Evolutionary conservation across 768 basidiomycete species (phyloP), one percentile per base, ranked within the genome.

Genomic region (Punctularia strigosozonata): DNA sequence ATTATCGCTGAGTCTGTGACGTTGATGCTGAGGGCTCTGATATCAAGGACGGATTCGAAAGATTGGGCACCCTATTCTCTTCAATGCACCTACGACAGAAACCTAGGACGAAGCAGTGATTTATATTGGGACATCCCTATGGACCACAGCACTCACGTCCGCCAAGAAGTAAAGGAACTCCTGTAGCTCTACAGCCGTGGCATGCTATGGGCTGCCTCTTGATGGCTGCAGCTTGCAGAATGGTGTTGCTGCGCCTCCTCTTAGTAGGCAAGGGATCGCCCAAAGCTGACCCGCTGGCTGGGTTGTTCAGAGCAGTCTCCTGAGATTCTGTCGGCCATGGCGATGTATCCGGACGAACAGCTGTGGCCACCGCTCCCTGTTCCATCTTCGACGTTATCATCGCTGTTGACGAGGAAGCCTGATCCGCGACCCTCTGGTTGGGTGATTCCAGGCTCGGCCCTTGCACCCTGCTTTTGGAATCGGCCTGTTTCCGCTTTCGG

Each of bases 131-230:
- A 17, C 21, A 25, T 26, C 12, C 30, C 6, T 15, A 25, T 32
- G 8, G 25, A 22, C 15, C 33, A 6, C 36, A 39, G 4, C 19
- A 68, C 81, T 67, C 46, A 84, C 83, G 68, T 30, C 82, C 83
- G 41, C 80, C 80, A 52, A 77, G 64, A 38, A 84, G 72, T n/a
- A 86, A 63, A 5, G 83, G 83, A 12, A 85, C 82, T 49, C 81
- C 78, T 13, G 68, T 71, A 52, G 73, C 68, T 31, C 70, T 69
- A 53, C 82, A 86, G 5, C 70, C 58, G 26, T 67, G 58, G 45
- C 82, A 86, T 23, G 67, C 59, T 6, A 75, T 74, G 8, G 8
- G n/a, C 31, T 61, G 57, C 1, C 63, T 59, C 7, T 72, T 64
- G 12, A 63, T 53, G 13, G 43, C 32, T 31, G 53, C 52, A 7